Percentiles rank a stretch among this genome's conserved stretches.
phyloP scores from a whole-genome alignment of 1,284 basidiomycete genomes.

The Leccinum proximum region DNA sequence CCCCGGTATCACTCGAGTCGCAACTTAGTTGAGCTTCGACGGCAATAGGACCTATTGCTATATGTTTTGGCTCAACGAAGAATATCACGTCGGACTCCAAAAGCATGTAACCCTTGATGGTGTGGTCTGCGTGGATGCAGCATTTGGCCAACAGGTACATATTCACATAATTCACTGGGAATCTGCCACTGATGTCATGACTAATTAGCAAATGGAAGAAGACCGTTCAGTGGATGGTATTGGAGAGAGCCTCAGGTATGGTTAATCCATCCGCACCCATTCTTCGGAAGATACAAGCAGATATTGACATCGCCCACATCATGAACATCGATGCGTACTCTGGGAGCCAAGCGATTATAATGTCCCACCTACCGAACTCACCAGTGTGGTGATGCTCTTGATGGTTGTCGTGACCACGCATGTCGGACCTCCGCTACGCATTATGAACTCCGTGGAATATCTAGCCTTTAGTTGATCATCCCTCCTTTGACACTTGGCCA shows the following conservation, averaged over 20 bases:
- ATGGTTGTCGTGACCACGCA: constrained; percentile 20
- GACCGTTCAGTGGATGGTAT: constrained; percentile 62
- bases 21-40: constrained; percentile 2
- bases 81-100: constrained; percentile 69
- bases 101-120: constrained; percentile 81
- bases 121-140: constrained; percentile 88
- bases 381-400: constrained; percentile 27
- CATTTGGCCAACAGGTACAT: constrained; percentile 75
- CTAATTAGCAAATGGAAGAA: constrained; percentile 77
- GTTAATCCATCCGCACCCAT: constrained; percentile 81
- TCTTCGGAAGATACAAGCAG: constrained; percentile 63
- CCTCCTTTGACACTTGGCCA: constrained; percentile 49
- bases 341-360: constrained; percentile 26
- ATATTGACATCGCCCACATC: constrained; percentile 70
- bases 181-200: constrained; percentile 10
- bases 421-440: constrained; percentile 33
- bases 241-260: constrained; percentile 75
- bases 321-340: constrained; percentile 80
- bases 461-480: constrained; percentile 66
- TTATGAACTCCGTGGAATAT: constrained; percentile 69
- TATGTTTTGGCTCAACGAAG: constrained; percentile 93
- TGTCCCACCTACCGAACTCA: constrained; percentile 24
- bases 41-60: constrained; percentile 65
- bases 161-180: background rate
- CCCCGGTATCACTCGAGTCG: constrained; percentile 53